Evolutionary conservation across 1,284 basidiomycete species (phyloP).

Genomic region (Cryptococcus sp.): DNA sequence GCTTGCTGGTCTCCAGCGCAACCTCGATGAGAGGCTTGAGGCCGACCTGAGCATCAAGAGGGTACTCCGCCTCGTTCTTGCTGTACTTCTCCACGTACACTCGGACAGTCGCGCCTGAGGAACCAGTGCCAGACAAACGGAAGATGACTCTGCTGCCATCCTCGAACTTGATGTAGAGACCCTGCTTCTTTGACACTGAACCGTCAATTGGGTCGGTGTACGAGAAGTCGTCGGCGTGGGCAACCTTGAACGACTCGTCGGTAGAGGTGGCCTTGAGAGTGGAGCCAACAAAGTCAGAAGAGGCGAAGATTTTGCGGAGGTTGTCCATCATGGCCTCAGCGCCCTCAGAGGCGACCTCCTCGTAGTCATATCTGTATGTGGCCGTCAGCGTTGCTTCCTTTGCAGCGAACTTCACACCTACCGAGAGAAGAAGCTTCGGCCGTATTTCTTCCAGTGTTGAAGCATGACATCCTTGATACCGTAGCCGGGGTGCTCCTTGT

Average conservation of each 20-base stretch:
- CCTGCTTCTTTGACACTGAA: constrained; percentile 92
- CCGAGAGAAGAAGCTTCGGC: constrained; percentile 96
- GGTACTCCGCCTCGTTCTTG: constrained; percentile 73
- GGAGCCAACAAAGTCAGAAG: constrained; percentile 67
- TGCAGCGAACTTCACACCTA: constrained; percentile 20
- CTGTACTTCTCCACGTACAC: constrained; percentile 94
- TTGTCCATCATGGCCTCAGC: constrained; percentile 82
- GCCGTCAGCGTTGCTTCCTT: constrained; percentile 1
- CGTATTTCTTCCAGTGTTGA: constrained; percentile 88
- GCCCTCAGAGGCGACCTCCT: constrained; percentile 89
- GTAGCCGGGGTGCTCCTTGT: constrained; percentile 72
- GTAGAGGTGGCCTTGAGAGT: constrained; percentile 68
- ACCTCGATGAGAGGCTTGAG: constrained; percentile 94
- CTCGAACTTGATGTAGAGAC: constrained; percentile 85
- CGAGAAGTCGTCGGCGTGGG: constrained; percentile 80
- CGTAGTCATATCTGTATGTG: constrained; percentile 79
- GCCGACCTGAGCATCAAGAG: constrained; percentile 78
- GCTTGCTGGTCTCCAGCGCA: constrained; percentile 77
- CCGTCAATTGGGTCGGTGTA: constrained; percentile 98
- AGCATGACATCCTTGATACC: constrained; percentile 88
- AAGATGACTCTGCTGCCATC: constrained; percentile 95
- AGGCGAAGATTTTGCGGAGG: constrained; percentile 71
- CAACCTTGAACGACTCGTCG: constrained; percentile 73
- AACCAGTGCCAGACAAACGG: constrained; percentile 92
- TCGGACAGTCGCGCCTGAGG: constrained; percentile 89